Evolutionary conservation across 2,329 filamentous ascomycete species (phyloP), one percentile per base, ranked within the genome.

Genomic region (Colletotrichum paranaense): DNA sequence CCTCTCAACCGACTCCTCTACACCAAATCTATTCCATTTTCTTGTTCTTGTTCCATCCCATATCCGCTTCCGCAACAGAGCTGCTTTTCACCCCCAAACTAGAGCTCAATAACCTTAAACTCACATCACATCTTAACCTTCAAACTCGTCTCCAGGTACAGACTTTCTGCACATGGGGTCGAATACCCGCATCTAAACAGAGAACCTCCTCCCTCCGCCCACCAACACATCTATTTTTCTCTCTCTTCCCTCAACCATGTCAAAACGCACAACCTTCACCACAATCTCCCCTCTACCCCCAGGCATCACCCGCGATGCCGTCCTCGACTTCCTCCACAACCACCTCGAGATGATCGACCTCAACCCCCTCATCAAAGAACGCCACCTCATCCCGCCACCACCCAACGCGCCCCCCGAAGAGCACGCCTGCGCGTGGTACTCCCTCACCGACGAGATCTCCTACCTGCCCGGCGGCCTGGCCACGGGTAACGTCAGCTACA

Each of bases 271-370:
- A 19, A 86, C 91, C 38, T 95, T 95, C 84, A 97, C 94, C 52
- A 93, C 90, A 58, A 91, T 95, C 77, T 97, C 94, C 32, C 93
- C 94, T 22, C 88, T 97, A 38, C 95, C 95, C 9, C 77, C 89
- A 2, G 86, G 87, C 76, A 89, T 97, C 76, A 87, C 90, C 60
- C 90, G 94, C 67, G 88, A 92, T 76, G 88, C 90, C n/a, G 94
- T 94, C 55, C 81, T 97, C 75, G 87, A 90, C 67, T 94, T 94
- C 76, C 90, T 97, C 38, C 94, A 95, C 81, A 88, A 93, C 81
- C 94, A 97, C 83, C 81, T 88, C 62, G 92, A 92, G 77, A 97
- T 98, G 92, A 97, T 97, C 78, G 92, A 96, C 79, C 86, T 97
- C 70, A 97, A 97, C 81, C 95, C 95, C 1, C 87, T 97, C 60